These are phyloP conservation scores for Globisporangium ultimum DNA, from an alignment of 352 stramenopile genomes.

Conservation along the genomic window DNA sequence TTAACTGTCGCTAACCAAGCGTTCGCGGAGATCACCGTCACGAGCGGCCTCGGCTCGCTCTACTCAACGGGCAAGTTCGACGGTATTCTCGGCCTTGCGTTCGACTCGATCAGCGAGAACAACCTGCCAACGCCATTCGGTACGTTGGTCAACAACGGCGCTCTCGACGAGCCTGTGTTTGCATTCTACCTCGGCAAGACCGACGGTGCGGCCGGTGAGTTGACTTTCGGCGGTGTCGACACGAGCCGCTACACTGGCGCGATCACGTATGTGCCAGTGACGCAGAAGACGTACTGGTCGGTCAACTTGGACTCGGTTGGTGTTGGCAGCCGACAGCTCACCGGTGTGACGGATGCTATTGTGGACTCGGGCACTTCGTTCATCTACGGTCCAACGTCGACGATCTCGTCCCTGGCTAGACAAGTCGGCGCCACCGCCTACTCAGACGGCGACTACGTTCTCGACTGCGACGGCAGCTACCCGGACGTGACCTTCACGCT, in stretches of 20 bases:
- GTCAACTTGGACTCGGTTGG: conserved; percentile 37
- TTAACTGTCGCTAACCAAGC: conserved; percentile 41
- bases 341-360: conserved; percentile 18
- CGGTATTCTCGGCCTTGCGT: conserved; percentile 90
- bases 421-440: conserved; percentile 67
- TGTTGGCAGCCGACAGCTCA: conserved; percentile 27
- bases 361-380: conserved; percentile 22
- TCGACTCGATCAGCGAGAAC: conserved; percentile 80
- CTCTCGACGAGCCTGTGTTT: conserved; percentile 78
- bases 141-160: conserved; percentile 74
- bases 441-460: conserved; percentile 90
- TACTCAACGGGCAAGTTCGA: conserved; percentile 92
- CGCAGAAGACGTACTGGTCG: too few species aligned
- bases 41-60: conserved; percentile 83
- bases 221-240: conserved; percentile 40
- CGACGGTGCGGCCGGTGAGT: conserved; percentile 6
- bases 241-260: conserved; percentile 83
- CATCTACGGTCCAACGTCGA: conserved; percentile 13
- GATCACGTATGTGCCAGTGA: conserved; percentile 63
- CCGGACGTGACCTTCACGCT: conserved; percentile 90
- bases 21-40: conserved; percentile 89
- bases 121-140: conserved; percentile 83
- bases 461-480: conserved; percentile 83
- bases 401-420: conserved; percentile 16
- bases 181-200: conserved; percentile 82